phyloP scores from a whole-genome alignment of 1,284 basidiomycete genomes.

The Gomphus sp. region DNA sequence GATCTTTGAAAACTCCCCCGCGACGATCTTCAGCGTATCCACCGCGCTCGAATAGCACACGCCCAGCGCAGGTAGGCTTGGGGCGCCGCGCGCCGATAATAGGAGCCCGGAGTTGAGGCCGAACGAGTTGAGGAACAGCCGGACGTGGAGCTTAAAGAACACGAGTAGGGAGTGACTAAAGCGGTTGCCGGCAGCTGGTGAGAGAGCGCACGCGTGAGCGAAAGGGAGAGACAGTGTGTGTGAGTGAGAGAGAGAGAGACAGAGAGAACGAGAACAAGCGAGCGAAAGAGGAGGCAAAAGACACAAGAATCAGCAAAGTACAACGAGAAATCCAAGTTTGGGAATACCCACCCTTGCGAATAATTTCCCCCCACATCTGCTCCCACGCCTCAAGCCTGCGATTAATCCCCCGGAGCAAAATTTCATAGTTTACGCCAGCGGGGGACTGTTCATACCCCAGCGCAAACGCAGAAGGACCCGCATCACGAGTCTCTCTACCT shows the following conservation, averaged over 20 bases:
- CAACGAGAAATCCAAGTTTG: background rate
- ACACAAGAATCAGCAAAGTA: background rate
- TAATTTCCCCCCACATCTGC: slow-evolving; percentile 56
- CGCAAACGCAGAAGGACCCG: too few relatives aligned
- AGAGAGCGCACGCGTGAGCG: slow-evolving; percentile 2
- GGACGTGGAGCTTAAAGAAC: slow-evolving; percentile 67
- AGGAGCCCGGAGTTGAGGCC: slow-evolving; percentile 35
- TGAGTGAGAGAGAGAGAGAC: too few relatives aligned
- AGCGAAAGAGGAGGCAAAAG: background rate
- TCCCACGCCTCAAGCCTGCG: slow-evolving; percentile 60
- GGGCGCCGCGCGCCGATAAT: slow-evolving; percentile 31
- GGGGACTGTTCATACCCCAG: background rate
- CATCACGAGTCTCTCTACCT: too few relatives aligned
- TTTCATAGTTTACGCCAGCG: slow-evolving; percentile 57
- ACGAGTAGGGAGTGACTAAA: slow-evolving; percentile 67
- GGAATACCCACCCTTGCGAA: slow-evolving; percentile 46
- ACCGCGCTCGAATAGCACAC: slow-evolving; percentile 65
- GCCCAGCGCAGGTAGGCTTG: slow-evolving; percentile 58
- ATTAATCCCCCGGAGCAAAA: slow-evolving; percentile 61
- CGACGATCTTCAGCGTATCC: slow-evolving; percentile 57
- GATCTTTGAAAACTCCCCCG: slow-evolving; percentile 62
- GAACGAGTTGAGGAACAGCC: slow-evolving; percentile 74
- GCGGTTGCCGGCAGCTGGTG: slow-evolving; percentile 50
- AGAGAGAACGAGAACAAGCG: too few relatives aligned
- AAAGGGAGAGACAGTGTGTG: too few relatives aligned